Conservation (phyloP, 1,139 yeast species). For the Nakaseomyces uthaithaninus region DNA sequence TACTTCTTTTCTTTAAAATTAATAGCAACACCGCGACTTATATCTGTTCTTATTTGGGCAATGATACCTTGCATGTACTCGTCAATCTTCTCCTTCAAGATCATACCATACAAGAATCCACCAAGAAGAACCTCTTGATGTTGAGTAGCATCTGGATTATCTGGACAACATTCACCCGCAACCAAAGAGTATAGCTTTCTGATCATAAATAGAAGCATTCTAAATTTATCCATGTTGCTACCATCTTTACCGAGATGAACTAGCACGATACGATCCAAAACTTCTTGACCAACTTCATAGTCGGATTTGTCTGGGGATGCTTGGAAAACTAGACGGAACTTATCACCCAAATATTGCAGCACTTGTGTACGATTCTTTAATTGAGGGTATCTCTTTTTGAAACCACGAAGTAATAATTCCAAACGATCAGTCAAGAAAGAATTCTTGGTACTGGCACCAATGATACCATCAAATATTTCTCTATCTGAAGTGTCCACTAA, state of each 20-base stretch:
- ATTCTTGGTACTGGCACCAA: conserved; percentile 77
- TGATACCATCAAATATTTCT: conserved; percentile 92
- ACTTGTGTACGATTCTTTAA: conserved; percentile 79
- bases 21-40: conserved; percentile 73
- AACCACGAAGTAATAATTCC: conserved; percentile 81
- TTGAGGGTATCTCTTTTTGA: conserved; percentile 57
- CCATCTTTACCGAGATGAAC: conserved; percentile 62
- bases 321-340: conserved; percentile 87
- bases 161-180: conserved; percentile 95
- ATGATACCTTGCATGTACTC: conserved; percentile 74
- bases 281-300: conserved; percentile 82
- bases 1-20: conserved; percentile 79
- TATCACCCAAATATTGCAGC: conserved; percentile 87
- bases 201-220: conserved; percentile 84
- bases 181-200: conserved; percentile 90
- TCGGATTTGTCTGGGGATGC: conserved; percentile 85
- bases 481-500: conserved; percentile 84
- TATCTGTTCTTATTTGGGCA: conserved; percentile 69
- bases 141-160: conserved; percentile 98
- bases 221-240: conserved; percentile 67
- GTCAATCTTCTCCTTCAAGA: conserved; percentile 89
- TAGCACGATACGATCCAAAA: conserved; percentile 72
- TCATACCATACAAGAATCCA: conserved; percentile 95
- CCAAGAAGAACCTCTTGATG: conserved; percentile 96
- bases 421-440: conserved; percentile 97